Percentiles rank a stretch among this genome's conserved stretches.
Conservation (phyloP, 2,329 filamentous ascomycete species). For the Pseudogymnoascus sp. region DNA sequence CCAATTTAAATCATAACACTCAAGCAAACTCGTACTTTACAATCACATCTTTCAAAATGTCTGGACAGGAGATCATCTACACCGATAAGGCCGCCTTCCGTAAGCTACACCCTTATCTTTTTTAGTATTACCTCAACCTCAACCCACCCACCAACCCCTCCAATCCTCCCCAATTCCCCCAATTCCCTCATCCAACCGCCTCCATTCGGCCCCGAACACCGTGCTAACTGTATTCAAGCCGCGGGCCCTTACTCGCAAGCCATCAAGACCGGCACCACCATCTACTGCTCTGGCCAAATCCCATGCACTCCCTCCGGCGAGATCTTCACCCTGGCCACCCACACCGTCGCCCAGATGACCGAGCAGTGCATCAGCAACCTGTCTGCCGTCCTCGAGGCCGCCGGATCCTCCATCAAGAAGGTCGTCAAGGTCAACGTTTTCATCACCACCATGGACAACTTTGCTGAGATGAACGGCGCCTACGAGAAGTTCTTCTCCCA, state of each 20-base stretch:
- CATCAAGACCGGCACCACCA: slow-evolving; percentile 49
- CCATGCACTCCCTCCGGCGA: slow-evolving; percentile 25
- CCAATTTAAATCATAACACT: not conserved
- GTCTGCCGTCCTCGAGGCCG: slow-evolving; percentile 73
- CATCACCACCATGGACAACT: slow-evolving; percentile 81
- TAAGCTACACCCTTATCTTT: slow-evolving; percentile 17
- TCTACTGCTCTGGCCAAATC: slow-evolving; percentile 56
- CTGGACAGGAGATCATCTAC: slow-evolving; percentile 27
- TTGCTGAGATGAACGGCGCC: slow-evolving; percentile 75
- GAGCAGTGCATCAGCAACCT: slow-evolving; percentile 68
- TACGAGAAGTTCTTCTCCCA: slow-evolving; percentile 78
- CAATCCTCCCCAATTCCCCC: not conserved
- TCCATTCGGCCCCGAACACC: not conserved
- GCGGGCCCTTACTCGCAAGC: slow-evolving; percentile 46
- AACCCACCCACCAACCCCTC: slow-evolving; percentile 11
- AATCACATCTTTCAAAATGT: slow-evolving; percentile 20
- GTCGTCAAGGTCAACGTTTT: slow-evolving; percentile 94
- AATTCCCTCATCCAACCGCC: not conserved
- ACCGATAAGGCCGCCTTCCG: slow-evolving; percentile 29
- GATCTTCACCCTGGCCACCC: slow-evolving; percentile 38
- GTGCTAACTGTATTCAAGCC: slow-evolving; percentile 8
- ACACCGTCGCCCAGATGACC: slow-evolving; percentile 57
- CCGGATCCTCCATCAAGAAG: slow-evolving; percentile 67
- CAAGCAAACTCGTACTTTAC: not conserved
- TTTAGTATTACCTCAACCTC: not conserved